Evolutionary conservation across 495 filamentous ascomycete species (phyloP).

Genomic region (Penicillium antarcticum): DNA sequence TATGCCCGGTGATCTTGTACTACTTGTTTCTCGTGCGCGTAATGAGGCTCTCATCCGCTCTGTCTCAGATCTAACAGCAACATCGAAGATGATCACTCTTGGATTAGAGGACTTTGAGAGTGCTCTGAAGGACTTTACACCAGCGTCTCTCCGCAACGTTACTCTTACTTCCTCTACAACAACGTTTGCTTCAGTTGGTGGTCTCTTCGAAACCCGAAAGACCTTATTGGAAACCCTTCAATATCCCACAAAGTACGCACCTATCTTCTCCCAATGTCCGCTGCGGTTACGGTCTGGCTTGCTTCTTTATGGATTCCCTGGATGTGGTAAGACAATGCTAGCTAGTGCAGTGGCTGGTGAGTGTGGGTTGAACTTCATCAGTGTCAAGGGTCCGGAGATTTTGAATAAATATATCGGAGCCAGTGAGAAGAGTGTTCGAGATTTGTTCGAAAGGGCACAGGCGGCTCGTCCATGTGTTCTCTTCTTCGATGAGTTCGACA

Average conservation of each 20-base stretch:
- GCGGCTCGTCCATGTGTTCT: constrained; percentile 88
- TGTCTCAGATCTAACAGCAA: constrained; percentile 33
- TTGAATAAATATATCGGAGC: constrained; percentile 98
- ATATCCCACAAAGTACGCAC: constrained; percentile 96
- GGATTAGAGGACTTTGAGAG: constrained; percentile 70
- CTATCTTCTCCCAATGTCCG: constrained; percentile 94
- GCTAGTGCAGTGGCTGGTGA: constrained; percentile 93
- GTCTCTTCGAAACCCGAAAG: constrained; percentile 77
- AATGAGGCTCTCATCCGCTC: constrained; percentile 87
- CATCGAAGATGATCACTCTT: constrained; percentile 54
- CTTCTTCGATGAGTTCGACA: constrained; percentile 98
- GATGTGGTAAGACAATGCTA: constrained; percentile 92
- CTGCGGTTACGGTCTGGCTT: constrained; percentile 88
- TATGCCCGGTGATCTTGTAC: constrained; percentile 89
- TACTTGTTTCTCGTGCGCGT: constrained; percentile 81
- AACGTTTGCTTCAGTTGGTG: constrained; percentile 87
- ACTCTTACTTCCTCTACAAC: constrained; percentile 86
- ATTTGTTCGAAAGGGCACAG: constrained; percentile 87
- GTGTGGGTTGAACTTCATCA: constrained; percentile 96
- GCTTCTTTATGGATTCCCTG: constrained; percentile 90
- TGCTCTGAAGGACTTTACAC: constrained; percentile 88
- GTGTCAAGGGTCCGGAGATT: constrained; percentile 96
- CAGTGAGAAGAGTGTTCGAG: constrained; percentile 88
- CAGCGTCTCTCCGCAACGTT: constrained; percentile 89
- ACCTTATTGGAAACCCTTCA: constrained; percentile 90